Percentiles rank a stretch among this genome's conserved stretches.
phyloP scores from a whole-genome alignment of 169 alveolate species.

The Haemoproteus tartakovskyi region DNA sequence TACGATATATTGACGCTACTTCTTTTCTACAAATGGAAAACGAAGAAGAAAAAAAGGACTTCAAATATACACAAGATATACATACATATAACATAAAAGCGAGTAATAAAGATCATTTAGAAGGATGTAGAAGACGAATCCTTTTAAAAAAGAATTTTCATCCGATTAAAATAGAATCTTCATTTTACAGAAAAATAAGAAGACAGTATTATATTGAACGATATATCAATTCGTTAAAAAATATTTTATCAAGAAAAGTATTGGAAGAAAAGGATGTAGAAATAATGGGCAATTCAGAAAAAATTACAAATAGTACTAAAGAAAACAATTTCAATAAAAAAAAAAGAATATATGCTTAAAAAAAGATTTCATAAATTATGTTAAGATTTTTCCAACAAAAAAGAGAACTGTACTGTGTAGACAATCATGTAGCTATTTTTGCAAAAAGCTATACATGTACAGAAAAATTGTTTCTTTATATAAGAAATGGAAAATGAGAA shows the following conservation, averaged over 20 bases:
- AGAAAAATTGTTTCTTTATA: constrained; percentile 7
- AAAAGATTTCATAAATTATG: neutral
- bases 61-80: neutral
- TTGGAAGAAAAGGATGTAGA: no score
- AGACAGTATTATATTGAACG: no score
- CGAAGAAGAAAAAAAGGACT: neutral
- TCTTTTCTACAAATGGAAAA: neutral
- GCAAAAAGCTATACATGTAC: neutral
- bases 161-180: no score
- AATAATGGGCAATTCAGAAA: no score
- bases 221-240: no score
- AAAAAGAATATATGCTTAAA: neutral
- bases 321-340: neutral
- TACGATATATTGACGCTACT: neutral
- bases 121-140: no score
- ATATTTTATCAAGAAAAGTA: no score
- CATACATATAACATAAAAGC: no score
- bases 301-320: neutral
- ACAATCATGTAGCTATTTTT: neutral
- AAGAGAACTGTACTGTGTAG: neutral
- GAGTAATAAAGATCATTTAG: no score
- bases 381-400: neutral
- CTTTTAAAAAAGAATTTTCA: no score
- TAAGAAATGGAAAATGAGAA: constrained; percentile 5
- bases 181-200: no score